Evolutionary conservation across 2,329 filamentous ascomycete genomes (phyloP), one percentile per base, ranked within the genome.

Genomic region (Sporothrix dimorphospora): DNA sequence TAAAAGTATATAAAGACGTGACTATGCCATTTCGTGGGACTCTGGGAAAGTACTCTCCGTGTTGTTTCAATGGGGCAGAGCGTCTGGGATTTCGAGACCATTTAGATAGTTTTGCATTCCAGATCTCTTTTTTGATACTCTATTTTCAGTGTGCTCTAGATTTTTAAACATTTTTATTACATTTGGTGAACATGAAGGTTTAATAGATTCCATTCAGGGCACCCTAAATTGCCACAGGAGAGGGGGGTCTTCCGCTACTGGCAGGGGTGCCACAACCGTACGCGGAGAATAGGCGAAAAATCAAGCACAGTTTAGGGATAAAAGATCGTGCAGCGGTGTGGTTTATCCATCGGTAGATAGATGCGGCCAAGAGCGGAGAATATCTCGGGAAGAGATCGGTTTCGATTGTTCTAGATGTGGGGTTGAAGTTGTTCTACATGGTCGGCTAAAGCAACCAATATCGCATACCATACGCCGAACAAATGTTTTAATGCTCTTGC

Each of bases 371-470:
- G 30, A 42, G 27, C 34, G 38, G 38, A 14, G 16, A 65, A 27
- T 27, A 27, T 4, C 12, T 8, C 24, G 4, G 7, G 7, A 11
- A 9, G 30, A 21, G 59, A 16, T 65, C 12, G 2, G 21, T 65
- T 30, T 24, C 21, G 21, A 27, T 1, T 16, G 21, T 45, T 65
- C 59, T 65, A 27, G 38, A 63, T 45, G 59, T 7, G 4, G 59
- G 19, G 12, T 12, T 55, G 12, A 12, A n/a, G 21, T 2, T n/a
- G n/a, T 12, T 24, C 12, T 19, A 1, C 6, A 4, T 6, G 12
- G 16, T 61, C 30, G 55, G 55, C 55, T 61, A 61, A 38, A 59
- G 30, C 55, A 61, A 11, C 19, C 19, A 61, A 61, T 61, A 61
- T 40, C 57, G 40, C 34, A 40, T 14, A 8, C 16, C 19, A 12